Evolutionary conservation across 108 stramenopile genomes (phyloP).

Genomic region (Nannochloropsis salina): DNA sequence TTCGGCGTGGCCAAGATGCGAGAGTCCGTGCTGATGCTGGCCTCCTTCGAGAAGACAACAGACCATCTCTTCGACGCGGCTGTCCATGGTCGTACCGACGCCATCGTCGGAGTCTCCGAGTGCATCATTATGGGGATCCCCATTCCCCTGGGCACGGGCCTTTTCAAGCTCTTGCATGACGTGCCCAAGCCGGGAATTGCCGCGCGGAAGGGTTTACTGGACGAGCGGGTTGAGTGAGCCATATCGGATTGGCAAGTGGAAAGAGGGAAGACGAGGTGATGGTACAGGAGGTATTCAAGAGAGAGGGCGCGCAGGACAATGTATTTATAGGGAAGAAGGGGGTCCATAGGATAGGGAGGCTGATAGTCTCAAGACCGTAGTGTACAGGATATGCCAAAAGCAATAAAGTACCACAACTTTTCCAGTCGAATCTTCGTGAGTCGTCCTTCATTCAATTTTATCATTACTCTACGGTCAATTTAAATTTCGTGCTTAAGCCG

Average conservation of each 20-base stretch:
- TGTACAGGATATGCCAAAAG: neutral
- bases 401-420: neutral
- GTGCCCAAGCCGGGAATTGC: constrained; percentile 26
- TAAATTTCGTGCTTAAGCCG: too few relatives aligned
- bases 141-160: constrained; percentile 90
- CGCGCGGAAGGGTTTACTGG: neutral
- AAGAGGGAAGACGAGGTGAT: neutral
- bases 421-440: too few relatives aligned
- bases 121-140: constrained; percentile 99
- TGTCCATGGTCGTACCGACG: constrained; percentile 84
- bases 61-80: constrained; percentile 99
- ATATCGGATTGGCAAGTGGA: neutral
- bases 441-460: too few relatives aligned
- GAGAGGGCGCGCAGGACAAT: neutral
- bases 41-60: constrained; percentile 98
- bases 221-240: neutral
- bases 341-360: neutral
- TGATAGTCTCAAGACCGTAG: neutral
- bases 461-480: too few relatives aligned
- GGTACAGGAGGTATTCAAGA: neutral
- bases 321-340: neutral
- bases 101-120: constrained; percentile 94
- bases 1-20: constrained; percentile 98
- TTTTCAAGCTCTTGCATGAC: constrained; percentile 73
- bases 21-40: constrained; percentile 94